Evolutionary conservation across 306 rosid genomes (phyloP), one percentile per base, ranked within the genome.

Genomic region (Cicer cuneatum): DNA sequence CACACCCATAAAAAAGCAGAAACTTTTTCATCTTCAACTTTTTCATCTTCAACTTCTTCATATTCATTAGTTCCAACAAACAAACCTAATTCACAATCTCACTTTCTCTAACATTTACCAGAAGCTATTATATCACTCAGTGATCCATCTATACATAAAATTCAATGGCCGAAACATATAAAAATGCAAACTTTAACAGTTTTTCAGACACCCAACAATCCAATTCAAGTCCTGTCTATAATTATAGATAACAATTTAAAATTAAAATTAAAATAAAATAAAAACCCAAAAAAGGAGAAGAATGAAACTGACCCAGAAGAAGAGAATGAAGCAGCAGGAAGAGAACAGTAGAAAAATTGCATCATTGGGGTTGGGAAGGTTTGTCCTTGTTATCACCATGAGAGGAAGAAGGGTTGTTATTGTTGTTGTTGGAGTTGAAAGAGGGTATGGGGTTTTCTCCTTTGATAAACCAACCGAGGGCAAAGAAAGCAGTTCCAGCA

Each of bases 401-500:
- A 61, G 91, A 53, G 7, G 85, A 12, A 7, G 79, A 38, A 7
- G 86, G 15, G 10, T 75, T 10, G 35, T 29, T 29, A 29, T 29
- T 10, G 35, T 83, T 60, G 1, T 29, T 10, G 35, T 83, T 60
- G 1, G 74, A 66, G 62, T 41, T 57, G 58, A 71, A 77, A 62
- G 98, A 91, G 58, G 96, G 93, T 0, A 92, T 77, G 59, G 99
- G 99, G 39, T 94, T 92, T 54, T 87, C 86, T 10, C 99, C 99
- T 54, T 94, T 94, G 85, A 94, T 87, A 83, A 82, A 8, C 99
- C 97, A 94, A 65, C 97, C 98, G 8, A 94, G 96, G 33, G 95
- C 93, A 47, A 92, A 94, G 84, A 94, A 92, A 79, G 97, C 90
- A 16, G 81, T n/a, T 0, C 99, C 97, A 8, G 97, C 97, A 5